Evolutionary conservation across 2,329 filamentous ascomycete species (phyloP).

Genomic region (Neopestalotiopsis sp.): DNA sequence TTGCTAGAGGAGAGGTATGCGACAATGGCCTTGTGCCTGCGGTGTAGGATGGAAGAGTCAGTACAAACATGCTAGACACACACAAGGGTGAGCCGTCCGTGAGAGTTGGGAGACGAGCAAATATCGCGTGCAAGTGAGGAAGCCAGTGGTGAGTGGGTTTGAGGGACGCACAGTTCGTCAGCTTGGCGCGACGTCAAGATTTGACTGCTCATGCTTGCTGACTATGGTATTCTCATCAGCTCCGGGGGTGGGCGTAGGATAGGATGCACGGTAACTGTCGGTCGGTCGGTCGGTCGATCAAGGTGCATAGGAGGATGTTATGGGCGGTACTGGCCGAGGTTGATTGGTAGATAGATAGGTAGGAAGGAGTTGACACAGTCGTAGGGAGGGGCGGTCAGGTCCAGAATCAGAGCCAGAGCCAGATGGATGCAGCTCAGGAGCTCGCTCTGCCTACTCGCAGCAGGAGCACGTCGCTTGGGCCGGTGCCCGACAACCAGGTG

Average conservation of each 20-base stretch:
- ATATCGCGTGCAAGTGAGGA: too few relatives aligned
- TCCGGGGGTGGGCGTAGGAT: not conserved
- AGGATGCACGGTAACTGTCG: not conserved
- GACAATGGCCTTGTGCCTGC: constrained; percentile 82
- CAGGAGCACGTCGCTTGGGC: not conserved
- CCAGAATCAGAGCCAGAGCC: not conserved
- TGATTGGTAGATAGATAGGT: not conserved
- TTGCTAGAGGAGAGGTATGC: constrained; percentile 82
- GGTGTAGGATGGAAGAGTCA: constrained; percentile 49
- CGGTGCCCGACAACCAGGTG: not conserved
- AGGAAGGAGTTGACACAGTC: not conserved
- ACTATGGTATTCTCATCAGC: constrained; percentile 13
- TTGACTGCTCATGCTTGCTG: constrained; percentile 31
- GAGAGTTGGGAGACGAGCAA: constrained; percentile 17
- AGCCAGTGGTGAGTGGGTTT: not conserved
- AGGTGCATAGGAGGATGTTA: not conserved
- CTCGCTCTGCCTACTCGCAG: not conserved
- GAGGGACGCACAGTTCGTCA: constrained; percentile 33
- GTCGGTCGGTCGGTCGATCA: not conserved
- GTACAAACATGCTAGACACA: constrained; percentile 10
- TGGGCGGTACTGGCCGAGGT: not conserved
- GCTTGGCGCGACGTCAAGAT: constrained; percentile 38
- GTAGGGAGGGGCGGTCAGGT: too few relatives aligned
- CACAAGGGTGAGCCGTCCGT: constrained; percentile 21
- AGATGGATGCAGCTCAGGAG: not conserved